These are phyloP conservation scores for Mucor lusitanicus DNA, from an alignment of 371 early-diverging fungal species.

Conservation along the genomic window DNA sequence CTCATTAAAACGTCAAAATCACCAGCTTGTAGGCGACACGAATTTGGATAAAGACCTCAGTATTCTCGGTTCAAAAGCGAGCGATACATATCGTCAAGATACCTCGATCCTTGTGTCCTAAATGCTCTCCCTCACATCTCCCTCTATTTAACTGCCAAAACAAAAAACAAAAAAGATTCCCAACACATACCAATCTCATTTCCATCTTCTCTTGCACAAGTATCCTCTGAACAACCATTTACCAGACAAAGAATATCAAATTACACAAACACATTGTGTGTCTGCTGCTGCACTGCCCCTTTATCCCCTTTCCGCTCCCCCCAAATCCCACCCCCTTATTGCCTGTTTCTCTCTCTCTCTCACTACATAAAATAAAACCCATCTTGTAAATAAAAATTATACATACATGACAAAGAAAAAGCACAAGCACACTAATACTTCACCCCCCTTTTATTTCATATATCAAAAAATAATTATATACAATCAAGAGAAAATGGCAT, in stretches of 20 bases:
- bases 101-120: slow-evolving; percentile 35
- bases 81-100: slow-evolving; percentile 37
- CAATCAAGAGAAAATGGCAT: neutral
- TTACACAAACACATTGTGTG: neutral
- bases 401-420: neutral
- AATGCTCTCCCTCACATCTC: neutral
- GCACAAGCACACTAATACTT: neutral
- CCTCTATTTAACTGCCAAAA: neutral
- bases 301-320: neutral
- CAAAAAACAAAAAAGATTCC: neutral
- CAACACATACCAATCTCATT: neutral
- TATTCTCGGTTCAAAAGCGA: slow-evolving; percentile 26
- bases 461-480: neutral
- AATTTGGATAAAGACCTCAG: slow-evolving; percentile 34
- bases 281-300: neutral
- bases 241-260: neutral
- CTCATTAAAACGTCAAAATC: slow-evolving; percentile 30
- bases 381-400: slow-evolving; percentile 1
- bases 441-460: neutral
- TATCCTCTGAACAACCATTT: neutral
- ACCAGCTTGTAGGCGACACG: slow-evolving; percentile 7
- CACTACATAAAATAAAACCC: neutral
- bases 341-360: neutral
- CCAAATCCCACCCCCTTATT: neutral
- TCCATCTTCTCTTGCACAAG: neutral